phyloP scores from a whole-genome alignment of 2,329 filamentous ascomycete genomes.

The Hypoxylon sp. region DNA sequence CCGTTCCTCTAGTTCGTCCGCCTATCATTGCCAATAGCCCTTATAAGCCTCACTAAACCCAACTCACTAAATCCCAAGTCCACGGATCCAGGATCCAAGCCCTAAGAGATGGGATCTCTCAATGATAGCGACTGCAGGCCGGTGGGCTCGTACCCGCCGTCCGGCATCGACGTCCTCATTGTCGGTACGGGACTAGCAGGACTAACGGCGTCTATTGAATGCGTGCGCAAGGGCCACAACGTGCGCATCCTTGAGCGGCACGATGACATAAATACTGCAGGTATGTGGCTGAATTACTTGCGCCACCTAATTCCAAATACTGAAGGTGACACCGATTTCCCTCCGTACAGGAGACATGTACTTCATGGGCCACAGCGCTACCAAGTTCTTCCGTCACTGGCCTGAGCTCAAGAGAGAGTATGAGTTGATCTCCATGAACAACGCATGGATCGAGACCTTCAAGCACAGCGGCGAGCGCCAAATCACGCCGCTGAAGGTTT shows the following conservation, averaged over 20 bases:
- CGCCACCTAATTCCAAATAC: not conserved
- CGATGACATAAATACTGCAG: conserved; percentile 65
- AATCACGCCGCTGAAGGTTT: conserved; percentile 63
- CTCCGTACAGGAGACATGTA: conserved; percentile 67
- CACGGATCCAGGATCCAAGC: not conserved
- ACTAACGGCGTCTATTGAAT: conserved; percentile 73
- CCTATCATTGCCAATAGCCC: conserved; percentile 4
- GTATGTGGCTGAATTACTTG: conserved; percentile 51
- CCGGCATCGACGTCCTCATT: conserved; percentile 65
- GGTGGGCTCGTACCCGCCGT: conserved; percentile 65
- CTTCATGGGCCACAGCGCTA: conserved; percentile 71
- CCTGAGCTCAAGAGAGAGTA: conserved; percentile 67
- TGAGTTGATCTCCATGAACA: conserved; percentile 66
- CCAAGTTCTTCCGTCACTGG: conserved; percentile 69
- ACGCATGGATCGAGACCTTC: conserved; percentile 69
- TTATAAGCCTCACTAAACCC: conserved; percentile 1
- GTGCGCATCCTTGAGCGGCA: conserved; percentile 65
- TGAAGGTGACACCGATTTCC: conserved; percentile 25
- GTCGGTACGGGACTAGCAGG: conserved; percentile 72
- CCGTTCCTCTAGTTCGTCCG: conserved; percentile 13
- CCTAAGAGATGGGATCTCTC: conserved; percentile 48
- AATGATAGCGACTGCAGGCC: conserved; percentile 60
- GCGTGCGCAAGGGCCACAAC: conserved; percentile 70
- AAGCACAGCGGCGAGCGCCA: conserved; percentile 67
- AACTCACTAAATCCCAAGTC: not conserved